Conservation (phyloP, 305 asterid species). For the Rubia peregrina region DNA sequence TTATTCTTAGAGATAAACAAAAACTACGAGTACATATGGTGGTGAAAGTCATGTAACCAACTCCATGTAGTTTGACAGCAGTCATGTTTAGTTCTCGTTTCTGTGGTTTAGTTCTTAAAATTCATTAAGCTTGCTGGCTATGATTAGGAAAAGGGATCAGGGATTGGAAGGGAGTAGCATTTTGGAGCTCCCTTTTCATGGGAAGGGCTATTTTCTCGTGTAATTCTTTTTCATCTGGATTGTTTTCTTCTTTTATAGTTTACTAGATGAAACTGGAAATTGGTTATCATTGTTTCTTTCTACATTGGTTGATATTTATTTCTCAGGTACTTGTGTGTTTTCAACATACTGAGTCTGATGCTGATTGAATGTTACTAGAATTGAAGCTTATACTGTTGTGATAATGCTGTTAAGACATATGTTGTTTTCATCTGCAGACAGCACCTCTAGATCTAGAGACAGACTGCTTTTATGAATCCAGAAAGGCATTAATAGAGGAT, state of each 20-base stretch:
- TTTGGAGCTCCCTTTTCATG: not conserved
- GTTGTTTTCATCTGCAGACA: conserved; percentile 37
- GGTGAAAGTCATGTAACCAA: no score
- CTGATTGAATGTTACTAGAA: not conserved
- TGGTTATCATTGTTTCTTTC: not conserved
- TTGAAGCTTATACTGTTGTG: not conserved
- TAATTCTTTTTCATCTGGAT: not conserved
- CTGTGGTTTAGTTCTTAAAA: no score
- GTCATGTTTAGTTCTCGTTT: no score
- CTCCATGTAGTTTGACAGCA: no score
- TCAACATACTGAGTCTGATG: not conserved
- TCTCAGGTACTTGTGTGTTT: not conserved
- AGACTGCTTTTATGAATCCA: conserved; percentile 63
- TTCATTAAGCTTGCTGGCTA: not conserved
- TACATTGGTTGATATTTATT: not conserved
- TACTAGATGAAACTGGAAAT: not conserved
- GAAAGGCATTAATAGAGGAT: conserved; percentile 60
- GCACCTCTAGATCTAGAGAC: conserved; percentile 91
- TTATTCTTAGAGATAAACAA: no score
- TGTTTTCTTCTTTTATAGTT: not conserved
- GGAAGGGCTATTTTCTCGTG: not conserved
- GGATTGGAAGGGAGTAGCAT: not conserved
- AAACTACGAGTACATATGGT: no score
- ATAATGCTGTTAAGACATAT: not conserved
- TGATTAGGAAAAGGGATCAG: not conserved